Evolutionary conservation across 1,139 yeast genomes (phyloP), one percentile per base, ranked within the genome.

Genomic region (Scheffersomyces insectosa): DNA sequence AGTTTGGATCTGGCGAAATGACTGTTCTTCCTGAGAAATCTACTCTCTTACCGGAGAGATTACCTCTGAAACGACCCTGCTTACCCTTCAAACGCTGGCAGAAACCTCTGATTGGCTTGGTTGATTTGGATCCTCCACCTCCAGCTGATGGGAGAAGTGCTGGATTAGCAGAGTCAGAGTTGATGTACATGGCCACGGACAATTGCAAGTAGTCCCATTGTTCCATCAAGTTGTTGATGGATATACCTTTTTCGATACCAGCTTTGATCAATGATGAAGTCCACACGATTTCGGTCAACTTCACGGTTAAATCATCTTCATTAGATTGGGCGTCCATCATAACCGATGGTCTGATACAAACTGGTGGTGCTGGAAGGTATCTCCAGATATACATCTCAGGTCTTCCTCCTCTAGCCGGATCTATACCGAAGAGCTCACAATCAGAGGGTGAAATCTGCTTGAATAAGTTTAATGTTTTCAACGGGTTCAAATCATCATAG

Each of bases 11-110:
- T 0, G 99, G 99, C 1, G 99, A 93, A 62, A 95, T 93, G 55
- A 95, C 99, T 0, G 99, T 95, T 73, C 99, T 82, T 41, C 96
- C 99, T 0, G 98, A 91, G 63, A 95, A 95, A 66, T 95, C 99
- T 35, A 95, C 99, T 73, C 99, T 88, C 66, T 95, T 95, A 66
- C 99, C 99, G 1, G 97, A 90, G 54, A 95, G 72, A 62, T 95
- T 95, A 52, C 99, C 99, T 75, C 99, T 80, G 69, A 95, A 95
- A 63, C 99, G 86, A 59, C 99, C 99, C 66, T 93, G 99, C 59
- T 95, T 95, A 65, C 99, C 99, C 70, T 95, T 95, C 50, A 95
- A 76, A 63, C 99, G 82, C 68, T 95, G 99, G 64, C 99, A 93
- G 53, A 95, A 83, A 7, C 98, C 99, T 60, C 99, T 76, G 47